phyloP scores from a whole-genome alignment of 208 protist genomes.

The Crithidia expoeki region DNA sequence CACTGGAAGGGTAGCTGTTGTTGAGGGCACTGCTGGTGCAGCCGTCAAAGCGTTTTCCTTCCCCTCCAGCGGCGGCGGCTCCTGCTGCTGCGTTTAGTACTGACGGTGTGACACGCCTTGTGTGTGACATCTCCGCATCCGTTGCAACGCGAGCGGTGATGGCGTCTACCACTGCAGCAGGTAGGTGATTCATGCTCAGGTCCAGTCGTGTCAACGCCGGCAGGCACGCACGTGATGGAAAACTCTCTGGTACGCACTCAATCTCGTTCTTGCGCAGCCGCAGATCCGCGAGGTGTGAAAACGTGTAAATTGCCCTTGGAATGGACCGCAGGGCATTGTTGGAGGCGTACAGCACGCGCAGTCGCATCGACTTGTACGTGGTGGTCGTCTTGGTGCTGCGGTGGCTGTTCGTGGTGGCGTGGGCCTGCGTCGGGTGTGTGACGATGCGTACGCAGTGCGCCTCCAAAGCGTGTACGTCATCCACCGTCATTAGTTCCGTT shows the following conservation, averaged over 20 bases:
- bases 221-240: slow-evolving; percentile 20
- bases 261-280: slow-evolving; percentile 32
- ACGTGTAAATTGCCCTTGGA: slow-evolving; percentile 25
- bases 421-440: slow-evolving; percentile 23
- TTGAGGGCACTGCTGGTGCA: neutral
- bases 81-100: too few species aligned
- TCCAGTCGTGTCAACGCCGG: slow-evolving; percentile 20
- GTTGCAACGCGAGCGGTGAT: slow-evolving; percentile 10
- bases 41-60: too few species aligned
- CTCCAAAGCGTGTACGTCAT: slow-evolving; percentile 30
- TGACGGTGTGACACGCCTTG: neutral
- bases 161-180: slow-evolving; percentile 1
- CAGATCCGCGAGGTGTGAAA: slow-evolving; percentile 51
- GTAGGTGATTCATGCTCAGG: slow-evolving; percentile 38
- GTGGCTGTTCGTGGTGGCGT: neutral
- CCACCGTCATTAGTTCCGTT: slow-evolving; percentile 31
- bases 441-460: slow-evolving; percentile 10
- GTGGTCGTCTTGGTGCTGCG: slow-evolving; percentile 9
- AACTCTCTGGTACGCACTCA: slow-evolving; percentile 26
- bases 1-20: neutral
- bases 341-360: slow-evolving; percentile 57
- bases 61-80: too few species aligned
- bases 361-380: slow-evolving; percentile 18
- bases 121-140: neutral
- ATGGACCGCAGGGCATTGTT: slow-evolving; percentile 46